Percentiles rank a stretch among this genome's conserved stretches.
Conservation (phyloP, 2,329 filamentous ascomycete species). For the Neocatenulostroma microsporum region DNA sequence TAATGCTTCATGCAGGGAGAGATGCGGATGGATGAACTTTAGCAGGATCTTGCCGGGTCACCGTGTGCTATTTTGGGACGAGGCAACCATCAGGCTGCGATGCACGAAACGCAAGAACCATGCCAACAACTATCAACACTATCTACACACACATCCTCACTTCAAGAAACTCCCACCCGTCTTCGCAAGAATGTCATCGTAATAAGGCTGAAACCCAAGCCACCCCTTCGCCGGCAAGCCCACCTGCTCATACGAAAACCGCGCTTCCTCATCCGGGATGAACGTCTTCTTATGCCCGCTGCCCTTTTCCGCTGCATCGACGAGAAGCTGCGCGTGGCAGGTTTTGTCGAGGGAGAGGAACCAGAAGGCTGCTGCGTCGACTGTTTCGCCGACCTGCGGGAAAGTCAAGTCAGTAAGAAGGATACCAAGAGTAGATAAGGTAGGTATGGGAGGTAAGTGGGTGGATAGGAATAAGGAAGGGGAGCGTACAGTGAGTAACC, state of each 20-base stretch:
- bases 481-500: conserved; percentile 37
- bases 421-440: not conserved
- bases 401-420: not conserved
- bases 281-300: conserved; percentile 35
- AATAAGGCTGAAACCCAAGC: conserved; percentile 34
- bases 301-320: conserved; percentile 35
- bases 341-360: conserved; percentile 40
- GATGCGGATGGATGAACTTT: too few relatives aligned
- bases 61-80: too few relatives aligned
- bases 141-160: too few relatives aligned
- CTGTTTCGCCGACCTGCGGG: conserved; percentile 24
- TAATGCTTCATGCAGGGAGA: too few relatives aligned
- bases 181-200: conserved; percentile 47
- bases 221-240: conserved; percentile 46
- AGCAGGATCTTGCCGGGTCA: too few relatives aligned
- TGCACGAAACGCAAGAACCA: too few relatives aligned
- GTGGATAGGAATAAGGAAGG: not conserved
- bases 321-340: conserved; percentile 39
- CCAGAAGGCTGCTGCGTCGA: conserved; percentile 42
- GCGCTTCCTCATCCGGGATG: conserved; percentile 35
- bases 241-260: conserved; percentile 34
- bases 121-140: not conserved
- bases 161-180: conserved; percentile 45
- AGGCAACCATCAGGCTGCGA: too few relatives aligned
- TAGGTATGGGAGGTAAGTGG: not conserved